Evolutionary conservation across 169 alveolate species (phyloP), one percentile per base, ranked within the genome.

Genomic region (Toxoplasma gondii): DNA sequence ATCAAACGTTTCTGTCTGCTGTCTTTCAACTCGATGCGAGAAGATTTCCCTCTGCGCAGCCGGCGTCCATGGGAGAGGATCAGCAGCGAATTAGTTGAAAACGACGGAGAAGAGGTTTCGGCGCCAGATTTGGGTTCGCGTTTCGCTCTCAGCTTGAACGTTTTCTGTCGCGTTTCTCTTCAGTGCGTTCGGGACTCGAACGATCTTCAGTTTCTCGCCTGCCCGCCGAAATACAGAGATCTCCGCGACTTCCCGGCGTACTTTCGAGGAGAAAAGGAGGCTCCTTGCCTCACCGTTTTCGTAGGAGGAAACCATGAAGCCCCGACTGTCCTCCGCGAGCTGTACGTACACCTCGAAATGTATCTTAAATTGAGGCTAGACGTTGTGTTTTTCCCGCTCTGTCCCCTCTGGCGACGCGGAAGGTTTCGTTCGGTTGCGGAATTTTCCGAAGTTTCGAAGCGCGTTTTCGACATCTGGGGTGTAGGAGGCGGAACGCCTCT

Each of bases 261-360:
- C 96, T 99, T 97, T 97, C 95, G 95, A 67, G 99, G 99, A 9
- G 94, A 92, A 49, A 94, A 96, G 86, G 92, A 83, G 81, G 99
- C 99, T 31, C 99, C 99, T 24, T 95, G 97, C 86, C 97, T 99
- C 82, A 99, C 99, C 22, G 95, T 99, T 39, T 98, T 99, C 96
- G 97, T 99, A 36, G 99, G 99, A 43, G 99, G 99, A 36, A 99
- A 99, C 95, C 99, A 99, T 95, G 99, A 99, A 95, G 99, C 99
- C 27, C 97, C 99, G 58, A 98, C 98, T 94, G 98, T 98, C 93
- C 95, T 98, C 41, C 97, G 98, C 91, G 99, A 99, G 92, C 96
- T 98, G 95, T 98, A 96, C 64, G 96, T 91, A 24, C 44, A 4
- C n/a, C n/a, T n/a, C 58, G 58, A 49, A 49, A 4, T 49, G 58